Evolutionary conservation across 1,139 yeast species (phyloP), one percentile per base, ranked within the genome.

Genomic region (Protomyces pachydermus): DNA sequence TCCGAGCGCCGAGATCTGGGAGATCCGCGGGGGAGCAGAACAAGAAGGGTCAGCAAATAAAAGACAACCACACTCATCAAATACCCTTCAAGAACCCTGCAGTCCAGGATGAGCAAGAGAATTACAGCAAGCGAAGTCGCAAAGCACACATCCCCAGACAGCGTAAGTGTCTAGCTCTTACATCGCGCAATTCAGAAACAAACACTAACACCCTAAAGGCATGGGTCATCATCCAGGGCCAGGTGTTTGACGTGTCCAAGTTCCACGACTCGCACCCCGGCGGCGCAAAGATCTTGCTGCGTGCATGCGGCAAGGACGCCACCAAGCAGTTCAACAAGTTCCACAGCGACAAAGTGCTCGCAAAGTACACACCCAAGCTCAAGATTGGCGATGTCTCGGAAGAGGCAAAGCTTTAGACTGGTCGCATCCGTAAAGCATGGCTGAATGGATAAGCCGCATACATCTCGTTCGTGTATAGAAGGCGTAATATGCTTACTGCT

Each of bases 211-310:
- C 9, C 32, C 32, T 8, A 28, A 20, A 52, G 39, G 55, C 55
- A 12, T 91, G 97, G 97, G 81, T 91, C 75, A 85, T 88, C 70
- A 86, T 89, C 76, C 86, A 91, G 70, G 95, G 90, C 54, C 84
- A 84, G 71, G 97, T 91, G 50, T 93, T 88, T 77, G 95, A 91
- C 76, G 84, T 90, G 67, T 80, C 96, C 63, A 80, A 81, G 69
- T 93, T 90, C 78, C 80, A 91, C 71, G 93, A 90, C 69, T 96
- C 88, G 75, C 98, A 93, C 77, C 96, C 96, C 2, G 98, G 98
- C 68, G 98, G 98, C 4, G 84, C 82, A 70, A 81, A 82, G 61
- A 84, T 93, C 54, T 83, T 91, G 58, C 75, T 85, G 56, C 82
- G 82, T 66, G 87, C 86, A 71, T 97, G 96, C 8, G 98, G 97